Evolutionary conservation across 179 eudicot genomes (phyloP), one percentile per base, ranked within the genome.

Genomic region (Carnegiea gigantea): DNA sequence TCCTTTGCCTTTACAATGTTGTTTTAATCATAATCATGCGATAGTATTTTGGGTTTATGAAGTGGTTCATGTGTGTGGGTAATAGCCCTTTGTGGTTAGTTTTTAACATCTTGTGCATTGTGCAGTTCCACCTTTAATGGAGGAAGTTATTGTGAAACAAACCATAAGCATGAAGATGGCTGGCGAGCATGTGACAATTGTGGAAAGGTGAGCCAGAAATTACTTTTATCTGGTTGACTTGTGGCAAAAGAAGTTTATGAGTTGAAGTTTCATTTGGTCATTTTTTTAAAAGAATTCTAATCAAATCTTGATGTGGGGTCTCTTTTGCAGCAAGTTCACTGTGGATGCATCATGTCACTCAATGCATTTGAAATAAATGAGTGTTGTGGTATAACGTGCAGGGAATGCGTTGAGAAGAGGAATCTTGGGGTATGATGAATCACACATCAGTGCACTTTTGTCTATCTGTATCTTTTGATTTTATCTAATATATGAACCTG

Each of bases 291-390:
- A 62, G 24, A 62, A 23, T 1, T 62, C 62, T 57, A 57, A 23
- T 62, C 30, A 62, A 2, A 62, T 62, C 11, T n/a, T 62, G n/a
- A 23, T 62, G 9, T 62, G 68, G 12, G 68, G 11, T 62, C 8
- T 62, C 68, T 62, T 62, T n/a, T 62, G 68, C 68, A 62, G 68
- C 28, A 62, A 62, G 14, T 62, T 62, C 68, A 62, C 6, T n/a
- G 13, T n/a, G 68, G 68, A 62, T 62, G 68, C 68, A 23, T 62
- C 21, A 23, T 23, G 3, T 62, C 68, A 62, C 30, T 62, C 68
- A n/a, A 62, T 9, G 9, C 28, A 62, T 62, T 6, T 62, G 30
- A 62, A 24, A 3, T 23, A 6, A 62, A 62, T 62, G 68, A 62
- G 0, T 2, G 3, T 62, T 2, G 10, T n/a, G 68, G 68, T 62